These are phyloP conservation scores for Viola pubescens DNA, from an alignment of 441 rosid genomes.

Conservation along the genomic window DNA sequence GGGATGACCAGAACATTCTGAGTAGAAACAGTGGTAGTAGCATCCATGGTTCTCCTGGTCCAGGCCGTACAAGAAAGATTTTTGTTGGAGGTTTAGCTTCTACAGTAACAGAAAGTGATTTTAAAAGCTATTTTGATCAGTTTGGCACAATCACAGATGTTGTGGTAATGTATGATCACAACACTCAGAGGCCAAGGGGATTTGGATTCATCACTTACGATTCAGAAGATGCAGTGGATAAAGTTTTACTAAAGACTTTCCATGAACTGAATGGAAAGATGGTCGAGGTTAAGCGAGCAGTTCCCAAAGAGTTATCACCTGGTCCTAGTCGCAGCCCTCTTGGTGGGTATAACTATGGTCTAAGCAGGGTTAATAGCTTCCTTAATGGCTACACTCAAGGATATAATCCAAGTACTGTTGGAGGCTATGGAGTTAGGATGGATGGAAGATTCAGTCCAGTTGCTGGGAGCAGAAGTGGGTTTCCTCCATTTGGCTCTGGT, in stretches of 20 bases:
- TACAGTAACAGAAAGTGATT: constrained; percentile 81
- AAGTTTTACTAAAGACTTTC: constrained; percentile 69
- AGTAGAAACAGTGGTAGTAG: constrained; percentile 54
- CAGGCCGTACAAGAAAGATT: constrained; percentile 78
- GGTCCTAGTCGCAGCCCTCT: constrained; percentile 76
- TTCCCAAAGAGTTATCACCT: constrained; percentile 86
- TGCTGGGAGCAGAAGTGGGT: constrained; percentile 63
- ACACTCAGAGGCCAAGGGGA: constrained; percentile 96
- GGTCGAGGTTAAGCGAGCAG: constrained; percentile 84
- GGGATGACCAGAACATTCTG: constrained; percentile 78
- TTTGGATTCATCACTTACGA: constrained; percentile 98
- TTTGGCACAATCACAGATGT: constrained; percentile 84
- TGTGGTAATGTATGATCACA: constrained; percentile 95
- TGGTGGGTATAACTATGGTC: constrained; percentile 72
- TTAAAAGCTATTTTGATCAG: constrained; percentile 82
- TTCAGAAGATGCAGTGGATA: constrained; percentile 85
- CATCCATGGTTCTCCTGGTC: constrained; percentile 79
- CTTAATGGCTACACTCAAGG: constrained; percentile 85
- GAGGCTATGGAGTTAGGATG: constrained; percentile 79
- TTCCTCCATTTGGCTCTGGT: constrained; percentile 59
- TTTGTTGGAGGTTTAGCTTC: constrained; percentile 97
- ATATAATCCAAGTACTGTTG: constrained; percentile 57
- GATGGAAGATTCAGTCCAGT: constrained; percentile 82
- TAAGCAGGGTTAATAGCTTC: constrained; percentile 62
- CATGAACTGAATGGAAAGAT: constrained; percentile 93